Evolutionary conservation across 169 alveolate species (phyloP), one percentile per base, ranked within the genome.

Genomic region (Plasmodium inui): DNA sequence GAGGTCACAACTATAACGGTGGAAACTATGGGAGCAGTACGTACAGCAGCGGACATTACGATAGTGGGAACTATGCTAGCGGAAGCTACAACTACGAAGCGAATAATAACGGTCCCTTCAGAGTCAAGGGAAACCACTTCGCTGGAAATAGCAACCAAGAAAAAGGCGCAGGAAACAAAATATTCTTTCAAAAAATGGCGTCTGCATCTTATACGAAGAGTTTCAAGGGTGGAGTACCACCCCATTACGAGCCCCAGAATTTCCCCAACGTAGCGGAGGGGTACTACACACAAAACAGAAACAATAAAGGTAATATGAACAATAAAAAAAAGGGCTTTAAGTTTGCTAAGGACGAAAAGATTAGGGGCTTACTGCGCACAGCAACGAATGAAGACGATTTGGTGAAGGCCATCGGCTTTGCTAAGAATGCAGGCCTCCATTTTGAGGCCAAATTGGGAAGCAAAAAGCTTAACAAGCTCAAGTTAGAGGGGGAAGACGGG

Each of bases 351-450:
- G 94, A 88, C 19, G 94, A 88, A 88, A 88, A 88, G 46, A 88
- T 88, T 57, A 39, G 94, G 53, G 84, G 74, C 41, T 32, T 88
- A 9, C 55, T 88, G 71, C 80, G 94, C 46, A 88, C 94, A 61
- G 94, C 94, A 39, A 44, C 46, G 82, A 88, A 79, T 55, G 94
- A 88, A 88, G 79, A 88, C 17, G 94, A 88, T n/a, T 61, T 88
- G 10, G 82, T 88, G 26, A 80, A 80, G 72, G 94, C 94, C 26
- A 88, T 88, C 30, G 82, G 72, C 50, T 78, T 80, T 30, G 94
- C 94, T n/a, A 80, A 88, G n/a, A 37, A 57, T n/a, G 94, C 94
- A n/a, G 94, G 94, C 26, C 89, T 88, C 14, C 57, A 88, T 61
- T 88, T 88, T 80, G 94, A 88, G 72, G 94, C 89, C n/a, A 79